Conservation (phyloP, 768 basidiomycete species). For the Sporobolomyces pararoseus region DNA sequence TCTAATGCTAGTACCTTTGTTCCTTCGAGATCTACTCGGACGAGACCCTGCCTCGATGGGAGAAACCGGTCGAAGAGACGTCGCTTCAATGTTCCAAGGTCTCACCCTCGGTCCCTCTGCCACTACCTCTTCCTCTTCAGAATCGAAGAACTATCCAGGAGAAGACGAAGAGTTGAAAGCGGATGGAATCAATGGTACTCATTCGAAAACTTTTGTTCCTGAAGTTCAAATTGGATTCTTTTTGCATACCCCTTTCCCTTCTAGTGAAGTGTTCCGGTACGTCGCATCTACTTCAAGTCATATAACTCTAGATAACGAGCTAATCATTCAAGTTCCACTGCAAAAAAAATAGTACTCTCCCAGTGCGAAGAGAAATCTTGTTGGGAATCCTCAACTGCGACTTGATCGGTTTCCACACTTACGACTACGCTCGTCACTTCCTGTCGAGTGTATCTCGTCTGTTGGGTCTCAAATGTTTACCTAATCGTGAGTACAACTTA, state of each 20-base stretch:
- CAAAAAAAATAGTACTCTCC: conserved; percentile 66
- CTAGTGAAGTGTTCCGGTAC: conserved; percentile 92
- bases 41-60: conserved; percentile 51
- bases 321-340: too few species aligned
- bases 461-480: conserved; percentile 89
- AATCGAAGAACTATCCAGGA: neutral
- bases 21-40: conserved; percentile 78
- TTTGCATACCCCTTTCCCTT: conserved; percentile 96
- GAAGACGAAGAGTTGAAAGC: neutral
- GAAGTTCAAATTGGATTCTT: conserved; percentile 94
- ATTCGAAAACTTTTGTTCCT: conserved; percentile 23
- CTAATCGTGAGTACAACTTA: conserved; percentile 58
- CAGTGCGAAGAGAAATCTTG: conserved; percentile 95
- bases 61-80: conserved; percentile 60
- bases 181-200: conserved; percentile 37
- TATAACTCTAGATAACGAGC: too few species aligned
- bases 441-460: conserved; percentile 96
- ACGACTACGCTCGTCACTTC: conserved; percentile 99
- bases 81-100: conserved; percentile 69
- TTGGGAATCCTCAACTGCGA: conserved; percentile 93
- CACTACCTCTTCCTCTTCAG: neutral
- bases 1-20: conserved; percentile 94
- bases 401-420: conserved; percentile 98
- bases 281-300: conserved; percentile 43
- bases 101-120: conserved; percentile 48